These are phyloP conservation scores for Chlorokybus atmophyticus DNA, from an alignment of 139 green algal genomes.

Conservation along the genomic window DNA sequence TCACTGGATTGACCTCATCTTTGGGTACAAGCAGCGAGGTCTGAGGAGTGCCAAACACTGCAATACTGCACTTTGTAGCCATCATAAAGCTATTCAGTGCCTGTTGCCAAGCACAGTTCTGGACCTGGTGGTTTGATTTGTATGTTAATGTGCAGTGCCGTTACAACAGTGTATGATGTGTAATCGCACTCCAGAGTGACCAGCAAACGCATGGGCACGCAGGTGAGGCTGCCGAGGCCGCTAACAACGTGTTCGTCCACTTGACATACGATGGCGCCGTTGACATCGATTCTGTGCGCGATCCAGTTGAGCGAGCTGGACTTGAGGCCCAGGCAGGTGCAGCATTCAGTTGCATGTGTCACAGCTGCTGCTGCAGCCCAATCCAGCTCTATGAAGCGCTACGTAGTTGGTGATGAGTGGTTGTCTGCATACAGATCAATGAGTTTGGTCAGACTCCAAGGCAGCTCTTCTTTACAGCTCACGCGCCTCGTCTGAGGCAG, in stretches of 20 bases:
- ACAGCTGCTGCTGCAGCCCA: too few species aligned
- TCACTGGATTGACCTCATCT: slow-evolving; percentile 37
- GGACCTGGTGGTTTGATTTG: too few species aligned
- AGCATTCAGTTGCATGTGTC: background rate
- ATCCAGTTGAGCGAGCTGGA: slow-evolving; percentile 11
- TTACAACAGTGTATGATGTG: too few species aligned
- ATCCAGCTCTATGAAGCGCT: background rate
- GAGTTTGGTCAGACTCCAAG: slow-evolving; percentile 79
- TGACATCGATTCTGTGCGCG: slow-evolving; percentile 26
- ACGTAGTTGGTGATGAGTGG: background rate
- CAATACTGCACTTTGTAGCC: too few species aligned
- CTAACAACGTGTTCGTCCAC: slow-evolving; percentile 77
- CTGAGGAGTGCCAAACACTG: too few species aligned
- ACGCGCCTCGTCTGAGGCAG: slow-evolving; percentile 37
- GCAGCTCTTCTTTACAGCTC: slow-evolving; percentile 60
- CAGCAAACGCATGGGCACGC: background rate
- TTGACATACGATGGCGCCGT: slow-evolving; percentile 71
- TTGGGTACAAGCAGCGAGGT: slow-evolving; percentile 27
- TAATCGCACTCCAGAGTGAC: background rate
- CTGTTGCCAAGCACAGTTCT: too few species aligned
- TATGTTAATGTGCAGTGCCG: too few species aligned
- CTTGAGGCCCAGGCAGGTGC: slow-evolving; percentile 27
- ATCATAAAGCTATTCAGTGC: too few species aligned
- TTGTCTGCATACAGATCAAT: slow-evolving; percentile 56
- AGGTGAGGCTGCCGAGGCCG: slow-evolving; percentile 45